Conservation (phyloP, 768 basidiomycete species). For the Tricholoma flavovirens region DNA sequence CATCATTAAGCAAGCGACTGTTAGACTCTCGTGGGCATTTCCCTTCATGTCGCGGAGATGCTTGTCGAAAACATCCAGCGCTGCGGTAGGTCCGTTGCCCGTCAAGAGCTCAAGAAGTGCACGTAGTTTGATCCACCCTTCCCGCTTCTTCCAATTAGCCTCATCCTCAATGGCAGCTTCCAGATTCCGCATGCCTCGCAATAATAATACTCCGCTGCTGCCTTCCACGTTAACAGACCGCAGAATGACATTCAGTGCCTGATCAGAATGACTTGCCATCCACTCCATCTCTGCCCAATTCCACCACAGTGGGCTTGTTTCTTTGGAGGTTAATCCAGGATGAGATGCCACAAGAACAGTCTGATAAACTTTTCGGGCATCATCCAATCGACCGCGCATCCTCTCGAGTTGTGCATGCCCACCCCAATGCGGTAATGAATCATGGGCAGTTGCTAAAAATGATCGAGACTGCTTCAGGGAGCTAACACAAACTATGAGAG, state of each 20-base stretch:
- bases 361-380: slow-evolving; percentile 75
- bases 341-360: slow-evolving; percentile 51
- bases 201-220: slow-evolving; percentile 43
- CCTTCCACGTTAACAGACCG: slow-evolving; percentile 50
- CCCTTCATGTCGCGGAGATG: slow-evolving; percentile 20
- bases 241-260: slow-evolving; percentile 48
- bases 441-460: slow-evolving; percentile 49
- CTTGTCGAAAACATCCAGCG: slow-evolving; percentile 38
- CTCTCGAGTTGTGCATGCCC: slow-evolving; percentile 72
- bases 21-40: slow-evolving; percentile 47
- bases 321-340: slow-evolving; percentile 27
- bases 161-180: slow-evolving; percentile 40
- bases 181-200: slow-evolving; percentile 60
- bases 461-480: slow-evolving; percentile 64
- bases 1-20: slow-evolving; percentile 50
- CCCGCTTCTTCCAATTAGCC: slow-evolving; percentile 47
- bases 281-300: slow-evolving; percentile 86
- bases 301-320: slow-evolving; percentile 59
- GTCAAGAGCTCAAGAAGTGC: slow-evolving; percentile 62
- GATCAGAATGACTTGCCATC: slow-evolving; percentile 46
- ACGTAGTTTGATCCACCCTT: slow-evolving; percentile 60
- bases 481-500: slow-evolving; percentile 30
- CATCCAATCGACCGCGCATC: slow-evolving; percentile 54
- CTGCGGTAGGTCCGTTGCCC: slow-evolving; percentile 31
- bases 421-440: slow-evolving; percentile 64